These are phyloP conservation scores for Inga oerstediana DNA, from an alignment of 306 rosid species.

Conservation along the genomic window DNA sequence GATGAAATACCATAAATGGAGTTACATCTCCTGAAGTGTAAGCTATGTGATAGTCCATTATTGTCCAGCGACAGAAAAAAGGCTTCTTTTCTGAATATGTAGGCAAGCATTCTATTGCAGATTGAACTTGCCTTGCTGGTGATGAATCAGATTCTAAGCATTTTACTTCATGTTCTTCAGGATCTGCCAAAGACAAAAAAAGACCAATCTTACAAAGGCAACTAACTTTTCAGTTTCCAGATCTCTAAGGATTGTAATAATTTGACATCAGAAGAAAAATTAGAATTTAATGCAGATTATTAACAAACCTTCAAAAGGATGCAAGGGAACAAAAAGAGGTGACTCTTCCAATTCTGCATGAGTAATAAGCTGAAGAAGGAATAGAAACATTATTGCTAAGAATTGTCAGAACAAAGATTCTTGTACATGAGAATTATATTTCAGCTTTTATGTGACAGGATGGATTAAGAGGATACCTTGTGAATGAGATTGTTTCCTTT, in stretches of 20 bases:
- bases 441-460: neutral
- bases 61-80: constrained; percentile 67
- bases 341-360: constrained; percentile 73
- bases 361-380: constrained; percentile 65
- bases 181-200: constrained; percentile 43
- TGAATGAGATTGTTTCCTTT: constrained; percentile 78
- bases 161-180: constrained; percentile 59
- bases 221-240: neutral
- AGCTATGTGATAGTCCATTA: constrained; percentile 77
- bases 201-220: neutral
- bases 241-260: neutral
- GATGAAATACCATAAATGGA: constrained; percentile 63
- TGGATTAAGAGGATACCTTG: constrained; percentile 47
- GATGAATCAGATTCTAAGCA: constrained; percentile 52
- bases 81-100: constrained; percentile 24
- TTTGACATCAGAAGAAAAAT: neutral
- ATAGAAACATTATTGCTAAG: neutral
- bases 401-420: neutral
- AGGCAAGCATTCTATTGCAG: constrained; percentile 67
- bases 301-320: constrained; percentile 70
- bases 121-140: constrained; percentile 63
- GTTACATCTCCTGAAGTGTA: constrained; percentile 62
- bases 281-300: constrained; percentile 18
- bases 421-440: neutral
- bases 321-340: constrained; percentile 73